Percentiles rank a stretch among this genome's conserved stretches.
These are phyloP conservation scores for Penicillium sp. DNA, from an alignment of 2,329 filamentous ascomycete genomes.

Conservation along the genomic window DNA sequence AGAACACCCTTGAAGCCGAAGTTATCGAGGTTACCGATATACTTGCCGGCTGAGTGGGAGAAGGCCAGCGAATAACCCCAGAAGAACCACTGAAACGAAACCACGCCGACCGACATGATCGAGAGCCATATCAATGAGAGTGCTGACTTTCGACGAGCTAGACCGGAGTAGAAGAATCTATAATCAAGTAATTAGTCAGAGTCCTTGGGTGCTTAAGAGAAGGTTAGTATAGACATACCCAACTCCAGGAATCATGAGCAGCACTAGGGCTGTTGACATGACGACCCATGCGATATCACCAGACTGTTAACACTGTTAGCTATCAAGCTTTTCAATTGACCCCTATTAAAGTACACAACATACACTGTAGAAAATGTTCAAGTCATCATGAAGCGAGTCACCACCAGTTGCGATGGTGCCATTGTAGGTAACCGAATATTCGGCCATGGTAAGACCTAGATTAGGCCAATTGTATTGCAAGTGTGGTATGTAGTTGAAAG, in stretches of 20 bases:
- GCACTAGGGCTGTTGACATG: constrained; percentile 71
- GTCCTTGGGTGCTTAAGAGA: not conserved
- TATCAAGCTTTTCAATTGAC: not conserved
- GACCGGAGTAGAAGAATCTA: constrained; percentile 89
- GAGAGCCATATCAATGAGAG: constrained; percentile 82
- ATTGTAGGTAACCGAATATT: constrained; percentile 58
- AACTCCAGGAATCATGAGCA: constrained; percentile 91
- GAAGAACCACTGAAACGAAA: constrained; percentile 93
- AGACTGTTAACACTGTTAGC: constrained; percentile 49
- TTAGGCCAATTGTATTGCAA: not conserved
- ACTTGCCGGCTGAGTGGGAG: constrained; percentile 71
- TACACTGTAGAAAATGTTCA: constrained; percentile 78
- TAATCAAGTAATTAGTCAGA: constrained; percentile 8
- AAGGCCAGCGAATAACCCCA: constrained; percentile 86
- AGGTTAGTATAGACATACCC: constrained; percentile 49
- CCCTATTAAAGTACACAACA: not conserved
- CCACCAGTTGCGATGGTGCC: constrained; percentile 63
- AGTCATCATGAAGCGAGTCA: constrained; percentile 63
- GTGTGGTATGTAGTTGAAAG: not conserved
- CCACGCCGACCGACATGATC: constrained; percentile 74
- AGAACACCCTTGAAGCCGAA: constrained; percentile 76
- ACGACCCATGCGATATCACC: constrained; percentile 83
- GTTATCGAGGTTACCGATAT: constrained; percentile 75
- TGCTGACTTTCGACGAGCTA: constrained; percentile 84
- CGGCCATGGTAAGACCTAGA: constrained; percentile 31